Base-by-base conservation (phyloP, 768 basidiomycete species). In the Mrakia blollopis region DNA sequence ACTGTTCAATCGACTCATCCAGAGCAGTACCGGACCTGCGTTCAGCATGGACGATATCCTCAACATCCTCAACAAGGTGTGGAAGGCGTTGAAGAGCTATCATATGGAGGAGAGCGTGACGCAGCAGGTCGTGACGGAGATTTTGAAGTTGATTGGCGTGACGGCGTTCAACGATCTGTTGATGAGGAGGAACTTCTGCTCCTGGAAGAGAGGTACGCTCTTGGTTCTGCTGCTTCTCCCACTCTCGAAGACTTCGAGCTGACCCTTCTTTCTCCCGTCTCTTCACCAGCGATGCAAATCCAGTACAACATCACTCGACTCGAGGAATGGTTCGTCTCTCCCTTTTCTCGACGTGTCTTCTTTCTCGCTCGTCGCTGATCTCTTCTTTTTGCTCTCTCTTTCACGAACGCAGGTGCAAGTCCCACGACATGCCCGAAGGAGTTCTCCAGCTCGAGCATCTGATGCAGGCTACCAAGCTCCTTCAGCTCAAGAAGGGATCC, bases 341-440 rank as follows among this genome's bases (percentile, higher is more conserved):
- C 1, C 44, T 9, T 11, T 16, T 21, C 7, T n/a, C 14, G 32
- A 32, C 65, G n/a, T 39, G 25, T 32, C 2, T 1, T 4, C 23
- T 44, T 60, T 14, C 25, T 16, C 16, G 10, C 25, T 21, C n/a
- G 13, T 57, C 73, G 81, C 79, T 79, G 70, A 76, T 78, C 52
- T 78, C 52, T 68, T 3, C 9, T 32, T 25, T n/a, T 47, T 18
- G 8, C 28, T 18, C 72, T 79, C 79, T 41, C 89, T 92, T 37
- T 92, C 95, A 21, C 81, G 93, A 95, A 81, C 95, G 98, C 85
- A 98, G 97, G 97, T 99, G 97, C 87, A 98, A 99, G 85, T 95
- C 97, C 35, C 97, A 98, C 82, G 94, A 97, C 82, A 98, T 99
- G 94, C 97, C 96, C 0, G 97, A 99, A 83, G 97, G 97, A 13